These are phyloP conservation scores for Sporothrix brasiliensis DNA, from an alignment of 2,329 filamentous ascomycete species.

Conservation along the genomic window DNA sequence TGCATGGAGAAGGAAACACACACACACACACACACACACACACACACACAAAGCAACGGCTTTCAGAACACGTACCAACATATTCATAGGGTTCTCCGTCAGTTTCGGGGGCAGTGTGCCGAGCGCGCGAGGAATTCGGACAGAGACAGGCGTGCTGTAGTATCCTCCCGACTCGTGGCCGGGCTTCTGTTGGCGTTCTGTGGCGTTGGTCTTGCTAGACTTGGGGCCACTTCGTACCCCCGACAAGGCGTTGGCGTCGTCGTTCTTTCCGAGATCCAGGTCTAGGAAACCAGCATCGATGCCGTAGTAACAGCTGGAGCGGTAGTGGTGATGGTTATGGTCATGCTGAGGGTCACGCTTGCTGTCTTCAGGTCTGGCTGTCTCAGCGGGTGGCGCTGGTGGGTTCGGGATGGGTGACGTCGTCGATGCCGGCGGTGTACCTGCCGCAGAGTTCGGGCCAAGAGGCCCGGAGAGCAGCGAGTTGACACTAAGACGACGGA, in stretches of 20 bases:
- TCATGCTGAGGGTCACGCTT: background rate
- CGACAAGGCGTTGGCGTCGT: slow-evolving; percentile 68
- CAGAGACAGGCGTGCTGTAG: slow-evolving; percentile 68
- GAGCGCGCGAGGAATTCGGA: slow-evolving; percentile 56
- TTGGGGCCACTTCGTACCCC: slow-evolving; percentile 32
- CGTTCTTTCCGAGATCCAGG: slow-evolving; percentile 69
- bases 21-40: no score
- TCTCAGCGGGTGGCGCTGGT: background rate
- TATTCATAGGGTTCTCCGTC: slow-evolving; percentile 74
- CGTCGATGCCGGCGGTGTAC: background rate
- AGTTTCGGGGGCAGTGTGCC: slow-evolving; percentile 57
- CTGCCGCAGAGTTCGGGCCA: slow-evolving; percentile 38
- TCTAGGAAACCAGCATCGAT: slow-evolving; percentile 72
- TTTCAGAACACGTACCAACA: slow-evolving; percentile 54
- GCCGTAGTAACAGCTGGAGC: slow-evolving; percentile 60
- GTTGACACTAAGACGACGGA: slow-evolving; percentile 62
- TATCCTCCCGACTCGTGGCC: slow-evolving; percentile 60
- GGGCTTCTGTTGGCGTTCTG: slow-evolving; percentile 35
- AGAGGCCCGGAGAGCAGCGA: slow-evolving; percentile 62
- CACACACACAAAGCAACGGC: no score
- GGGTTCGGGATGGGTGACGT: slow-evolving; percentile 6
- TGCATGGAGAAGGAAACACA: background rate
- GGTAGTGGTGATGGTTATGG: slow-evolving; percentile 26
- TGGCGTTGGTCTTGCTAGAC: slow-evolving; percentile 34
- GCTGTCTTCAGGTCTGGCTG: background rate